Evolutionary conservation across 1,284 basidiomycete species (phyloP).

Genomic region (Tetrapyrgos nigripes): DNA sequence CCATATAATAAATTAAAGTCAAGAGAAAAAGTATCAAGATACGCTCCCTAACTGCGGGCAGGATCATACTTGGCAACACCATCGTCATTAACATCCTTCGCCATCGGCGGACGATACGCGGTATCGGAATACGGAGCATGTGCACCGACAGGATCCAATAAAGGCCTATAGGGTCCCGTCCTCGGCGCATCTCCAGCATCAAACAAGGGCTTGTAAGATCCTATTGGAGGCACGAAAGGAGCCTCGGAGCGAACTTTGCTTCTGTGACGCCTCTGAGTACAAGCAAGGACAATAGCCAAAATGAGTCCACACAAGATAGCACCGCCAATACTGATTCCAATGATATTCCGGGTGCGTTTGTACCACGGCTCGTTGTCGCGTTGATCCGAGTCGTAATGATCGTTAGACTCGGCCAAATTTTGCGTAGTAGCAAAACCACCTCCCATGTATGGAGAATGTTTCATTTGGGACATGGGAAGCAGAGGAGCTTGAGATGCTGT

Average conservation of each 20-base stretch:
- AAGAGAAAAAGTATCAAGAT: too few relatives aligned
- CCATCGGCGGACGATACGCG: not conserved
- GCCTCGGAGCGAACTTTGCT: constrained; percentile 10
- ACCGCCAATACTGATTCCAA: constrained; percentile 2
- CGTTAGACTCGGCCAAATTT: not conserved
- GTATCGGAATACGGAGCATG: not conserved
- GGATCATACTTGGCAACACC: not conserved
- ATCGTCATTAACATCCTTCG: not conserved
- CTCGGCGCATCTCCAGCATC: not conserved
- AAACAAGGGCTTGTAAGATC: constrained; percentile 9
- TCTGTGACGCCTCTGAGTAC: not conserved
- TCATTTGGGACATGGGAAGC: not conserved
- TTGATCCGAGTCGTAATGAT: too few relatives aligned
- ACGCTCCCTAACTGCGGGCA: not conserved
- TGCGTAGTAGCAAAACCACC: not conserved
- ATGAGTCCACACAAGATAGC: constrained; percentile 1
- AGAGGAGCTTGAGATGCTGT: constrained; percentile 7
- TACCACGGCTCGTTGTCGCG: constrained; percentile 2
- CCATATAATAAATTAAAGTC: too few relatives aligned
- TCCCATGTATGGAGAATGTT: not conserved
- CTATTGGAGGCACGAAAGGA: constrained; percentile 12
- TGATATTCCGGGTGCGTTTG: constrained; percentile 4
- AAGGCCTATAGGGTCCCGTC: not conserved
- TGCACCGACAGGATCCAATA: not conserved
- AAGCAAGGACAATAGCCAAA: not conserved